Base-by-base conservation (phyloP, 495 filamentous ascomycete species). In the Neurospora sp. region DNA sequence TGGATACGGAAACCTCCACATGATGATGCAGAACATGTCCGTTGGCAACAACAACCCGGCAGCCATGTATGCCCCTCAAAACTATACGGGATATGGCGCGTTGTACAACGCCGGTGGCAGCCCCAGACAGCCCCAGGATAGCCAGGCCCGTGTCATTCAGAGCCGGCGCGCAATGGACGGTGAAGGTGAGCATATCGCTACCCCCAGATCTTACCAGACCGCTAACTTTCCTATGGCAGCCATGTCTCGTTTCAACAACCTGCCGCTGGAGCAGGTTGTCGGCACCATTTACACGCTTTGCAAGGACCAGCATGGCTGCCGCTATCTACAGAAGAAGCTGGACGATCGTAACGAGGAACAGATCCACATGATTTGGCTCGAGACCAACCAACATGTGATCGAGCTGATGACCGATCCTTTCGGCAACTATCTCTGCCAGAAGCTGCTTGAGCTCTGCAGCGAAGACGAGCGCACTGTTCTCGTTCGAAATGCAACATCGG, bases 391-490 rank as follows among this genome's bases (percentile, higher is more conserved):
- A 73, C 93, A 98, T 80, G 93, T 99, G 31, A 89, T 95, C 71
- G 96, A 98, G 85, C 86, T 99, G 73, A 99, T 99, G 96, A 98
- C 93, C 66, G 95, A 99, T 85, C 96, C 95, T 5, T 98, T 99
- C 78, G 96, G 96, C 73, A 99, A 99, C 82, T 99, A 99, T 77
- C 89, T 99, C 61, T 97, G 93, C 84, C 96, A 99, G 84, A 98
- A 98, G 85, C 83, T 99, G 38, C 88, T 99, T 14, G 96, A 99
- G 81, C 94, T 90, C 81, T 93, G 94, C 78, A 94, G 90, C 74
- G 92, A 98, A 79, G 93, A 97, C 22, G 95, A 99, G 84, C 93
- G 96, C 68, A 98, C 95, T 68, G 90, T 90, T 37, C 86, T 99
- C 40, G 93, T 99, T 77, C 89, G 94, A 79, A 97, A 96, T 77